Base-by-base conservation (phyloP, 1,139 yeast species). In the Saccharomyces pastorianus region DNA sequence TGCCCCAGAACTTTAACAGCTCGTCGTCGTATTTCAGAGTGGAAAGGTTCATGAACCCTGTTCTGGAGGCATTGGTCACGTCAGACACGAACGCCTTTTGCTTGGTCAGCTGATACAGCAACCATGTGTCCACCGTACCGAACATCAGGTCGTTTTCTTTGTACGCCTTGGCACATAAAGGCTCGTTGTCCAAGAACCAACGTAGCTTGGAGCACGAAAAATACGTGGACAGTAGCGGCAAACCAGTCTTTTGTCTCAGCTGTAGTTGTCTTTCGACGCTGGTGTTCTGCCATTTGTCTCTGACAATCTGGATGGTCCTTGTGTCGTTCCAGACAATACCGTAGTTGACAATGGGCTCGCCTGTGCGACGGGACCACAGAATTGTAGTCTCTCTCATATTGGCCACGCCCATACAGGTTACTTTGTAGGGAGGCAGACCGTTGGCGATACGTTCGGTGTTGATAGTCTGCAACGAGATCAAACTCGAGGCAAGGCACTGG, bases 251-350 rank as follows among this genome's bases (percentile, higher is more conserved):
- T 59, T 79, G 77, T 64, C 81, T 79, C 64, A 89, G 76, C 58
- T 77, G 78, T 52, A 80, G 82, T 64, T 82, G 76, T 53, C 73
- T 72, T 32, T 86, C 88, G 46, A 81, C 83, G 34, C 83, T 78
- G 55, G 82, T 79, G 64, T 76, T 75, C 61, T 77, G 76, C 63
- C 78, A 81, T 70, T 85, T 78, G 62, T 83, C 81, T 61, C 81
- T 81, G 55, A 89, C 93, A 56, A 88, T 79, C 46, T 78, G 84
- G 8, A 87, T 73, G 34, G 96, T 91, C 68, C 98, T 81, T 46
- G 96, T 87, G 72, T 91, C 98, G 58, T 95, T 88, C 98, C 98
- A 91, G 50, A 93, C 96, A 68, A 91, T 88, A 68, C 97, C 97
- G 52, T 72, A 72, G 66, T 87, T 84, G 68, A 85, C 79, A 55